Base-by-base conservation (phyloP, 208 protist species). In the Leishmania tarentolae region DNA sequence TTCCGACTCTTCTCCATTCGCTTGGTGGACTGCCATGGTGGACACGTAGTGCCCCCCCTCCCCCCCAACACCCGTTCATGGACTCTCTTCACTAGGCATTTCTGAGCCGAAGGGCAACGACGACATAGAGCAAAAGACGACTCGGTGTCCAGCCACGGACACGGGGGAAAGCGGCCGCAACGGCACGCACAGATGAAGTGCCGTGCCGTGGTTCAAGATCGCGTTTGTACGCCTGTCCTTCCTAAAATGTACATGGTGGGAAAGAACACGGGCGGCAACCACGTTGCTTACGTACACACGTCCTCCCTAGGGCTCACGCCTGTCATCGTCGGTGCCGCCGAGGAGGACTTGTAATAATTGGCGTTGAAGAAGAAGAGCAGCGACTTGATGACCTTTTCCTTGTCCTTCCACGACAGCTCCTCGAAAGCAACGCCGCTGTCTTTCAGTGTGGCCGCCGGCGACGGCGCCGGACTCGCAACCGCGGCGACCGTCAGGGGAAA, bases 381-480 rank as follows among this genome's bases (percentile, higher is more conserved):
- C 71, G 93, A 86, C 80, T 96, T 96, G 79, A 96, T 96, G 31
- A 96, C 88, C 81, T 92, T 92, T 65, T 96, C 93, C 78, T 96
- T 96, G 79, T 95, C 93, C 31, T 89, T 86, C 91, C 93, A 96
- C 28, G 88, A 75, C 17, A 96, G 75, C 31, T 94, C 88, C 5
- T 88, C 86, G 71, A 96, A 83, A 81, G 86, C 89, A 28, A 66
- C 86, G 37, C 69, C 68, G 57, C 56, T 75, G 78, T 59, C n/a
- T 19, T 81, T 81, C 37, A 47, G 40, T n/a, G 68, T 59, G 42
- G 46, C n/a, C 40, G 24, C 44, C 50, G 68, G n/a, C 68, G 68
- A 44, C 68, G 68, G 37, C 44, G 35, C 44, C 50, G 72, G 24
- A 35, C 47, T 76, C 72, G 50, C 50, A 17, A 76, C 72, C 1